Base-by-base conservation (phyloP, 148 eudicot genomes). In the Camellia japonica region DNA sequence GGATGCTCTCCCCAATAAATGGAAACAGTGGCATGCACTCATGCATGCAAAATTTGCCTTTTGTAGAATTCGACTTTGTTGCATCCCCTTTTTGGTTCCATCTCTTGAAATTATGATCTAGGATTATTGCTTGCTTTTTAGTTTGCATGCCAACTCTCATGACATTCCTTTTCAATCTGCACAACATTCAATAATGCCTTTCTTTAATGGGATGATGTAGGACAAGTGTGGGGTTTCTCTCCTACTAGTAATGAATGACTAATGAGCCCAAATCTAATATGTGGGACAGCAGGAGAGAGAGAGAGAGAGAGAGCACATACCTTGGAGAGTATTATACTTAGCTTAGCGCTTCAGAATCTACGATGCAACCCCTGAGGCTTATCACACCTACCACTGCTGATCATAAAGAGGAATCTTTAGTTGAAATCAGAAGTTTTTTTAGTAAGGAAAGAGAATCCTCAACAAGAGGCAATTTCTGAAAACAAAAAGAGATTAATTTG, bases 141-240 rank as follows among this genome's bases (percentile, higher is more conserved):
- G 68, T 42, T 73, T 30, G 61, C 44, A 20, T 73, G 63, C 61
- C 76, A 54, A 54, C 76, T 70, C 58, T 56, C 46, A 15, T 30
- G n/a, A 56, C 4, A 38, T 73, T 55, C 64, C 64, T 55, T 54
- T 46, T 55, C 19, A 55, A 13, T 54, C 18, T 47, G 16, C 56
- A 44, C 13, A 74, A 15, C 58, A 38, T 46, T 58, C 23, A 18
- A 58, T 43, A 41, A 74, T 56, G 6, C 11, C 47, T 74, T 59
- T 56, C 47, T 20, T 73, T 54, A 6, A 12, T 68, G 18, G 54
- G 5, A 46, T 7, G 55, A 46, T 2, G 20, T 46, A 55, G 59
- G 59, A 9, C 8, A n/a, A 54, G 73, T n/a, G 54, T 41, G 2
- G 73, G 72, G 73, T 8, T 55, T n/a, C 55, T 70, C 73, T 70